These are phyloP conservation scores for Backusella australiensis DNA, from an alignment of 192 early-diverging fungal genomes.

Conservation along the genomic window DNA sequence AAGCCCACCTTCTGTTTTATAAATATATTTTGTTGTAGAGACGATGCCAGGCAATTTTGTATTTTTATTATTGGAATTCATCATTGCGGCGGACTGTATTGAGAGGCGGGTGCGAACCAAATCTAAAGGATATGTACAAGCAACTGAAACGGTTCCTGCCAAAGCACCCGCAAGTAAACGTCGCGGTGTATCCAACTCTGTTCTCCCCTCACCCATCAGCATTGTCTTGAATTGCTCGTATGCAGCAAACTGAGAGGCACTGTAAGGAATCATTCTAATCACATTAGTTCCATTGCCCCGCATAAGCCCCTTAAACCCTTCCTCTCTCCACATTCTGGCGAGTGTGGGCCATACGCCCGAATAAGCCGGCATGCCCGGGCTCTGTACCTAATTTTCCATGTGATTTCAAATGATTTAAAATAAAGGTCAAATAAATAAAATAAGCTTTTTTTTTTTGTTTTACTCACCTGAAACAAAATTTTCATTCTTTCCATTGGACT, in stretches of 20 bases:
- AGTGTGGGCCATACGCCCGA: constrained; percentile 71
- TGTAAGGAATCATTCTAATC: constrained; percentile 79
- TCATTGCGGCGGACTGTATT: constrained; percentile 65
- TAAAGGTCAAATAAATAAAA: neutral
- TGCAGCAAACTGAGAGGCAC: constrained; percentile 79
- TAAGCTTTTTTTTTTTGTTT: constrained; percentile 1
- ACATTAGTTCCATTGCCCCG: constrained; percentile 85
- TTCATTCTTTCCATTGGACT: constrained; percentile 84
- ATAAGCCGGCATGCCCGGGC: constrained; percentile 59
- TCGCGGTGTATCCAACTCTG: constrained; percentile 68
- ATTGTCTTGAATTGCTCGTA: constrained; percentile 76
- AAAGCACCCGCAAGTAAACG: constrained; percentile 71
- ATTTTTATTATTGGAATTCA: constrained; percentile 32
- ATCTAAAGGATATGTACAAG: constrained; percentile 78
- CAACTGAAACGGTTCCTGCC: constrained; percentile 74
- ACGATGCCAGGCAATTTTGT: constrained; percentile 69
- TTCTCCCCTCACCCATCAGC: constrained; percentile 65
- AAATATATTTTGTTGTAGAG: constrained; percentile 62
- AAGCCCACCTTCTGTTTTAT: constrained; percentile 70
- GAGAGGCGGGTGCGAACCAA: constrained; percentile 76
- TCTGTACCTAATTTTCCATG: constrained; percentile 48
- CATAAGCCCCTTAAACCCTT: constrained; percentile 71
- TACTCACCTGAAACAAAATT: constrained; percentile 76
- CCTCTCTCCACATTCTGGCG: constrained; percentile 75
- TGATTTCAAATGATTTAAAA: constrained; percentile 9